phyloP scores from a whole-genome alignment of 257 asterid species.

The Penstemon newberryi region DNA sequence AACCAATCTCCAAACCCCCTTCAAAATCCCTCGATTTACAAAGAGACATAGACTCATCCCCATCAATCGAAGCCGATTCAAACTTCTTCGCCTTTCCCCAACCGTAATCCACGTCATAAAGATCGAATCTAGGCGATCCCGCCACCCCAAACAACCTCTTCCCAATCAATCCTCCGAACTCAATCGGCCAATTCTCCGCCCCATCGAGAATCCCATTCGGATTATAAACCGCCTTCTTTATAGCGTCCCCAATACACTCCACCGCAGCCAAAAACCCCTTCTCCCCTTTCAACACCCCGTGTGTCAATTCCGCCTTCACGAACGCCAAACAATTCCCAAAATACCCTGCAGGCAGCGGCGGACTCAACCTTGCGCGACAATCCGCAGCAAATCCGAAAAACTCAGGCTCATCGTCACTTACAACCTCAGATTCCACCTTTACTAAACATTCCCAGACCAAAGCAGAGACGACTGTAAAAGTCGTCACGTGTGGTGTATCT shows the following conservation, averaged over 20 bases:
- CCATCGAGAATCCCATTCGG: conserved; percentile 40
- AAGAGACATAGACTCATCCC: conserved; percentile 43
- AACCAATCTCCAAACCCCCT: conserved; percentile 43
- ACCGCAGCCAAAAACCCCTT: conserved; percentile 37
- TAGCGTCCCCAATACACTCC: conserved; percentile 30
- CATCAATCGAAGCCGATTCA: conserved; percentile 43
- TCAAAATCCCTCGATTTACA: conserved; percentile 42
- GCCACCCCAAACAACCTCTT: conserved; percentile 44
- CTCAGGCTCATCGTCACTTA: conserved; percentile 42
- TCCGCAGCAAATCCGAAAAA: conserved; percentile 42
- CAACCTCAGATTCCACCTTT: conserved; percentile 26
- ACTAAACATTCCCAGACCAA: conserved; percentile 44
- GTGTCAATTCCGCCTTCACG: conserved; percentile 31
- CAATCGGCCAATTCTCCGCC: conserved; percentile 42
- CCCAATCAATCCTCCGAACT: conserved; percentile 42
- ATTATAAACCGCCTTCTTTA: conserved; percentile 35
- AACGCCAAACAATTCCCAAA: conserved; percentile 49
- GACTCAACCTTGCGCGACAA: conserved; percentile 41
- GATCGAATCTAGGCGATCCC: conserved; percentile 45
- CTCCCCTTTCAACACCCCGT: conserved; percentile 30
- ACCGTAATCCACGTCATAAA: conserved; percentile 43
- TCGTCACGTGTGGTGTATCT: conserved; percentile 30
- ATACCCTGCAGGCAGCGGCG: conserved; percentile 42
- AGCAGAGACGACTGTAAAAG: conserved; percentile 42
- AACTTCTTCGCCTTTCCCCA: conserved; percentile 44